Evolutionary conservation across 2,329 filamentous ascomycete genomes (phyloP).

Genomic region (Claviceps sorghi): DNA sequence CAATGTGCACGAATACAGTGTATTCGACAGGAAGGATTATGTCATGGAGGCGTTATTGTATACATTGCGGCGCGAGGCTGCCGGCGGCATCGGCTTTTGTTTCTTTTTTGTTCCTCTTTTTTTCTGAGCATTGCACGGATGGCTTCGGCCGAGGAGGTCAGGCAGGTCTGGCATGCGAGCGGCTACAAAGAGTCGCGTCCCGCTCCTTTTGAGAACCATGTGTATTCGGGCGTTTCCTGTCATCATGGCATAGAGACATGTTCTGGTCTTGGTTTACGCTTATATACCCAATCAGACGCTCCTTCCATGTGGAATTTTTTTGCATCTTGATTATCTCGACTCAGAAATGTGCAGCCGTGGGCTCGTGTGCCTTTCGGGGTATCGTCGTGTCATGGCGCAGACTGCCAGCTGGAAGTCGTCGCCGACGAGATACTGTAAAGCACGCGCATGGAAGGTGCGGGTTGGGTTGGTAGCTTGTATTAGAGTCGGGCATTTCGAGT

Average conservation of each 20-base stretch:
- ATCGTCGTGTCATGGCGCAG: too few species aligned
- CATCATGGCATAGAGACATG: background rate
- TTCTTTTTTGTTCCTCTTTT: background rate
- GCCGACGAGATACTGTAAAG: too few species aligned
- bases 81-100: background rate
- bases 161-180: background rate
- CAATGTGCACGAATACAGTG: background rate
- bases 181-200: background rate
- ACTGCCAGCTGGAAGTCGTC: too few species aligned
- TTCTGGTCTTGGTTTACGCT: background rate
- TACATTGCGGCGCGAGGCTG: background rate
- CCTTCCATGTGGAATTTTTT: background rate
- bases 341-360: too few species aligned
- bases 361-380: too few species aligned
- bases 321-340: too few species aligned
- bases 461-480: too few species aligned
- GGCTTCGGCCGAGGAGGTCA: too few species aligned
- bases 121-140: background rate
- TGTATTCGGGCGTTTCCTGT: background rate
- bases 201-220: background rate
- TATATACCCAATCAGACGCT: constrained; percentile 6
- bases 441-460: too few species aligned
- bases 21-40: background rate
- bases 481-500: background rate
- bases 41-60: background rate